Conservation (phyloP, 139 green algal species). For the Gonium pectorale region DNA sequence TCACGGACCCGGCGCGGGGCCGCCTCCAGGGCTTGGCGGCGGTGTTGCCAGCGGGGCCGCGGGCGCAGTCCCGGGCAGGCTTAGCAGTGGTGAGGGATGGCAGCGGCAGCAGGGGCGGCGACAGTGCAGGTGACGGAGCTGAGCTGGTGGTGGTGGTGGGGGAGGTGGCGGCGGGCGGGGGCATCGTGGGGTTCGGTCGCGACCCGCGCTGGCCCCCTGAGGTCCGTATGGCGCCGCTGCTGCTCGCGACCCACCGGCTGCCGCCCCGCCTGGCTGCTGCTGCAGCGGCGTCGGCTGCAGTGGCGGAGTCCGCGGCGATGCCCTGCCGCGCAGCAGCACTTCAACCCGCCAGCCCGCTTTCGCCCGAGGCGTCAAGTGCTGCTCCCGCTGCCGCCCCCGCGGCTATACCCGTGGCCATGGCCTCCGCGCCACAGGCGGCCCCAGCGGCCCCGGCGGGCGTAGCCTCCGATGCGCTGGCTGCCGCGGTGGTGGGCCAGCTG, state of each 20-base stretch:
- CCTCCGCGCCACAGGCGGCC: no score
- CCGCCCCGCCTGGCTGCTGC: slow-evolving; percentile 1
- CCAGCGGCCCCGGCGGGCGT: neutral
- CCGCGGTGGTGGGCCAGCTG: neutral
- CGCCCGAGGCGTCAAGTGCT: no score
- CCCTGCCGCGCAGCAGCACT: no score
- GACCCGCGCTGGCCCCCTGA: neutral
- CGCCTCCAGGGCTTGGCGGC: slow-evolving; percentile 13
- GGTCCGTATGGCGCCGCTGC: neutral
- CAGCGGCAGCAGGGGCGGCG: no score
- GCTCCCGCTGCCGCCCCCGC: neutral
- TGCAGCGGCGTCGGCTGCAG: no score
- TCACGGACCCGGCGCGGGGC: neutral
- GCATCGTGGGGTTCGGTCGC: slow-evolving; percentile 5
- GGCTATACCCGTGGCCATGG: neutral
- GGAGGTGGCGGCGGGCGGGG: neutral
- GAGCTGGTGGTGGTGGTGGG: slow-evolving; percentile 27
- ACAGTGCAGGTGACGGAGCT: neutral
- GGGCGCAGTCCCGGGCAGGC: neutral
- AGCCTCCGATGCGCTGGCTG: neutral
- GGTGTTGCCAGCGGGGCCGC: neutral
- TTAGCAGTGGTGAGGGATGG: neutral
- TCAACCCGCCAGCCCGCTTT: no score
- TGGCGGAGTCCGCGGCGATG: no score
- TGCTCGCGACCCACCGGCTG: slow-evolving; percentile 2